phyloP scores from a whole-genome alignment of 1,284 basidiomycete species.

The Ustilago crameri region DNA sequence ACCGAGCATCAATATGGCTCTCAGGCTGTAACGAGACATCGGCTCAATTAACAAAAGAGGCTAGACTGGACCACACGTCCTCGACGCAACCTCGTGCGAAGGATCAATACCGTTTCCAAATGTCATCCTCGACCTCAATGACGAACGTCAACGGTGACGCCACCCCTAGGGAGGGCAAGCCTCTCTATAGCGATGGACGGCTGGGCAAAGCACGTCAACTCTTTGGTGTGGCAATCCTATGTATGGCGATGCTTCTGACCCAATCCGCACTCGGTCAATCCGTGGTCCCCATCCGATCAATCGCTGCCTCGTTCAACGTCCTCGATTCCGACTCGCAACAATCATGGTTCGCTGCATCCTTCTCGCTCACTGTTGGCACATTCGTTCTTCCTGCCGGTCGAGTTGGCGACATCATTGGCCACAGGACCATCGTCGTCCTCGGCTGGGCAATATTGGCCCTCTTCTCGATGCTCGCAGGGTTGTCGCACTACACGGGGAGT shows the following conservation, averaged over 20 bases:
- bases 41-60: not conserved
- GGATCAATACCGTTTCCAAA: not conserved
- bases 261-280: constrained; percentile 44
- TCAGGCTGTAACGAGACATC: not conserved
- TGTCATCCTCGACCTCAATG: constrained; percentile 6
- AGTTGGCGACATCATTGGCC: constrained; percentile 53
- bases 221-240: constrained; percentile 26
- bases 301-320: constrained; percentile 37
- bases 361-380: constrained; percentile 55
- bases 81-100: not conserved
- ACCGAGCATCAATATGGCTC: not conserved
- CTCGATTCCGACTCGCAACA: constrained; percentile 23
- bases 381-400: constrained; percentile 57
- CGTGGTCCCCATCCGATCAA: constrained; percentile 27
- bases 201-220: constrained; percentile 34
- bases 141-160: constrained; percentile 5
- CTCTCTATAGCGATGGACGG: constrained; percentile 29
- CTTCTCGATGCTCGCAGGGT: constrained; percentile 45
- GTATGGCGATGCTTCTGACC: constrained; percentile 47
- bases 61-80: too few relatives aligned
- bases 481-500: constrained; percentile 44
- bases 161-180: not conserved
- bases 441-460: constrained; percentile 42
- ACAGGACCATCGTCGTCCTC: constrained; percentile 44
- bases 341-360: constrained; percentile 56